Evolutionary conservation across 176 grass and related monocot genomes (phyloP).

Genomic region (Carex kokanica): DNA sequence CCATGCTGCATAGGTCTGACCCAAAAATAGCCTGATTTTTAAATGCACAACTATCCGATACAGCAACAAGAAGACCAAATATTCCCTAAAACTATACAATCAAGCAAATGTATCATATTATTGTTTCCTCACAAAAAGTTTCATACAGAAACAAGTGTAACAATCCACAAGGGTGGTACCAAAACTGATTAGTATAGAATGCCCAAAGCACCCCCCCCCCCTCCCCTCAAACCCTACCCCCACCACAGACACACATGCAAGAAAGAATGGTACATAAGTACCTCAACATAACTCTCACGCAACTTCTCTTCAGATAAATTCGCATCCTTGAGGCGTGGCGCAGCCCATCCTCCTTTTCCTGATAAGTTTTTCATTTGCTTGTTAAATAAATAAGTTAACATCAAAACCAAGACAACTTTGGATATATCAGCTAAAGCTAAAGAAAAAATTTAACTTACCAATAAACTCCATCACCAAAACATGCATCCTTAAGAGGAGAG

Average conservation of each 20-base stretch:
- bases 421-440: background rate
- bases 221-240: background rate
- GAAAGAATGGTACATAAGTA: conserved; percentile 17
- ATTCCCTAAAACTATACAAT: conserved; percentile 1
- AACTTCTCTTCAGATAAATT: conserved; percentile 76
- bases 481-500: conserved; percentile 80
- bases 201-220: background rate
- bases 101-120: background rate
- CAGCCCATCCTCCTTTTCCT: conserved; percentile 78
- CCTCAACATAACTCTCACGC: conserved; percentile 82
- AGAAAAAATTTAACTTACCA: conserved; percentile 35
- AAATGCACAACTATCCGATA: background rate
- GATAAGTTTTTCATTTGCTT: conserved; percentile 28
- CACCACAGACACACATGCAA: background rate
- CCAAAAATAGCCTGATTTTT: background rate
- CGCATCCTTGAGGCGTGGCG: conserved; percentile 91
- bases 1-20: background rate
- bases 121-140: background rate
- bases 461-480: conserved; percentile 98
- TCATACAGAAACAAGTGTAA: background rate
- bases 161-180: background rate
- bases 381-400: conserved; percentile 3
- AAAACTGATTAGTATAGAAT: background rate
- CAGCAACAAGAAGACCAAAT: background rate
- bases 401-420: conserved; percentile 6